Base-by-base conservation (phyloP, 345 rosid genomes). In the Salix caprea region DNA sequence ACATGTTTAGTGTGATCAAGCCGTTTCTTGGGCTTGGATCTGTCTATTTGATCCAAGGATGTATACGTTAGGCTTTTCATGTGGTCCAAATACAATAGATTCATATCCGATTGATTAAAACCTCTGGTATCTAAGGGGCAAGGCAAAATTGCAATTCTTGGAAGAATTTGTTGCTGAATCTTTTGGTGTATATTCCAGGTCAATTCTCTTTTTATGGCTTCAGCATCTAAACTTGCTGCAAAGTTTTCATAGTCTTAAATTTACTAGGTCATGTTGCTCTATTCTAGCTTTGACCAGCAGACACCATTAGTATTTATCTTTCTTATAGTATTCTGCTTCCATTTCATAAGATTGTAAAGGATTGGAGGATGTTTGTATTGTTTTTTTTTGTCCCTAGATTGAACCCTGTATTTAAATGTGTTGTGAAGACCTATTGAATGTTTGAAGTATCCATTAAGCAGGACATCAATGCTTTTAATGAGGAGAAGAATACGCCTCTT, bases 401-500 rank as follows among this genome's bases (percentile, higher is more conserved):
- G 65, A 40, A 24, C 10, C 18, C 56, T 3, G 5, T 44, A 39
- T 69, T 73, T 26, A 68, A 56, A 60, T 56, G 8, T 19, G 3
- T 12, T 54, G 18, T 28, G 62, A 65, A 52, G 73, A 65, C 67
- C 32, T 78, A 23, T 60, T 69, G 26, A 39, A 44, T 50, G 71
- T 72, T 69, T 50, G 64, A 39, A 24, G 26, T 52, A 36, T 79
- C 70, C 67, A 65, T 21, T 78, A 61, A 73, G 71, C 81, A 92
- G 98, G 97, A 94, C 74, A 76, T 91, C 7, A 87, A 93, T 70
- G 88, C 90, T 72, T 84, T 77, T 74, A 96, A 96, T 62, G 83
- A 58, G 64, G 98, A 96, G 87, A 93, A 85, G 77, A 96, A 93
- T 83, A 87, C 94, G 24, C 94, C 99, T 62, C 89, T 91, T 75